Percentiles rank a stretch among this genome's conserved stretches.
phyloP scores from a whole-genome alignment of 2,329 filamentous ascomycete species.

The Sphaerostilbella broomeana region DNA sequence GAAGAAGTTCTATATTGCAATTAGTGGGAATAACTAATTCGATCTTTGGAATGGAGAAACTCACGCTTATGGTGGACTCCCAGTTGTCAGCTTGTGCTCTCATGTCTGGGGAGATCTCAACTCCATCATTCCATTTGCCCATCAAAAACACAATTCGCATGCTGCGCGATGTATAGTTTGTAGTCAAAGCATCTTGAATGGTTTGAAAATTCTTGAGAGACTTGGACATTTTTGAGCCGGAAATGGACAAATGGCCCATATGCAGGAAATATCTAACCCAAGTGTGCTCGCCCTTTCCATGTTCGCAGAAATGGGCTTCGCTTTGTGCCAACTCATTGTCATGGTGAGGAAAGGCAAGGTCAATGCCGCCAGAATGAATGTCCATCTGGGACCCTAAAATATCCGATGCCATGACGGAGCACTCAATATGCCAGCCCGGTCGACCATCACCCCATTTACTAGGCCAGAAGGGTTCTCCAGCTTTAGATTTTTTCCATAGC shows the following conservation, averaged over 20 bases:
- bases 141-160: constrained; percentile 83
- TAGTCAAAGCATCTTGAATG: constrained; percentile 71
- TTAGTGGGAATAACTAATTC: constrained; percentile 14
- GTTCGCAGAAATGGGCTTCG: constrained; percentile 69
- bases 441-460: constrained; percentile 82
- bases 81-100: constrained; percentile 66
- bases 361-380: constrained; percentile 87
- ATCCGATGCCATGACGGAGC: constrained; percentile 90
- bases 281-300: constrained; percentile 50
- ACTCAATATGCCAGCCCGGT: constrained; percentile 96
- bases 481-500: constrained; percentile 87
- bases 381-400: constrained; percentile 81
- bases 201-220: constrained; percentile 94
- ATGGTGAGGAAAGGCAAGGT: constrained; percentile 86
- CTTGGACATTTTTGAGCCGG: constrained; percentile 93
- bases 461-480: constrained; percentile 85
- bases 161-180: constrained; percentile 66
- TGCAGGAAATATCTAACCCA: constrained; percentile 97
- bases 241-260: constrained; percentile 82
- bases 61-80: constrained; percentile 68
- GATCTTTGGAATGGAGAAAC: constrained; percentile 16
- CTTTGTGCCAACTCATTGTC: constrained; percentile 89
- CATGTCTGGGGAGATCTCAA: constrained; percentile 84
- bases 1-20: constrained; percentile 47
- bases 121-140: constrained; percentile 82